Evolutionary conservation across 805 yeast genomes (phyloP).

Genomic region (Lipomyces spencermartinsiae): DNA sequence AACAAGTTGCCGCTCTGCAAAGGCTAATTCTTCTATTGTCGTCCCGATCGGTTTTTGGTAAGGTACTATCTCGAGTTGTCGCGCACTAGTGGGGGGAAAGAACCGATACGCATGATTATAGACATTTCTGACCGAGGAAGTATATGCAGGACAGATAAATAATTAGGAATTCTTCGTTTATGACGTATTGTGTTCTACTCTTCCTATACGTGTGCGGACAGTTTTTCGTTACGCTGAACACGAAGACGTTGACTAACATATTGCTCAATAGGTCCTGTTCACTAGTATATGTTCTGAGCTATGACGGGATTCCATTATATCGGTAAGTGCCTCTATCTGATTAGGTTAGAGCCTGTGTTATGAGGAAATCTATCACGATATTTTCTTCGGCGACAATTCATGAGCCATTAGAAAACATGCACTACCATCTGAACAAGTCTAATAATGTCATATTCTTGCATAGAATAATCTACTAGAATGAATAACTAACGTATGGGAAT

Average conservation of each 20-base stretch:
- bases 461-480: not conserved
- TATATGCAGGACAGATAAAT: slow-evolving; percentile 72
- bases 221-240: not conserved
- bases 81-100: not conserved
- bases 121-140: slow-evolving; percentile 62
- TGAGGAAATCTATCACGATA: slow-evolving; percentile 44
- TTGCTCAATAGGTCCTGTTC: not conserved
- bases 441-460: not conserved
- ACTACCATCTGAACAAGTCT: slow-evolving; percentile 86
- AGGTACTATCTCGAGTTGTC: not conserved
- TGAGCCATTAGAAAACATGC: slow-evolving; percentile 93
- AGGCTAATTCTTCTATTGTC: not conserved
- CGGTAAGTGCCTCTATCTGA: not conserved
- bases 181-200: slow-evolving; percentile 49
- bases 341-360: slow-evolving; percentile 12
- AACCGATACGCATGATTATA: slow-evolving; percentile 12
- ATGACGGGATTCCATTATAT: not conserved
- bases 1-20: not conserved
- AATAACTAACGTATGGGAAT: not conserved
- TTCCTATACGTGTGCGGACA: not conserved
- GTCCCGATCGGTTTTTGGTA: not conserved
- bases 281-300: not conserved
- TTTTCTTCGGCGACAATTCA: slow-evolving; percentile 51
- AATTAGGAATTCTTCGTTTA: slow-evolving; percentile 78
- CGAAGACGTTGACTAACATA: not conserved